A percentile compares a stretch with the other conserved stretches of the same genome.
phyloP scores from a whole-genome alignment of 768 basidiomycete genomes.

The Lactarius psammicola region DNA sequence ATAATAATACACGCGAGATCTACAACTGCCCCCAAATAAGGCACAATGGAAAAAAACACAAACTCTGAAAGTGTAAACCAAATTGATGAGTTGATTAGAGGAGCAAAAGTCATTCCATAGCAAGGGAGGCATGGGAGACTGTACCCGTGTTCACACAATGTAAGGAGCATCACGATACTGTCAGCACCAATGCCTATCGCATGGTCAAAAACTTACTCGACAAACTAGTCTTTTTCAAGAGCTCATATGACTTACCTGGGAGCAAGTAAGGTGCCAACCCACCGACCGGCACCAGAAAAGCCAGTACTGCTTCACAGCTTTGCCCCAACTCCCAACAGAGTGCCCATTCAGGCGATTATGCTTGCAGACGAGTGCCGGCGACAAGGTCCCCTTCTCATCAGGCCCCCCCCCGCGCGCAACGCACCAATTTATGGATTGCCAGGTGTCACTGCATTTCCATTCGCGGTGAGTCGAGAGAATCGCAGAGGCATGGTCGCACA shows the following conservation, averaged over 20 bases:
- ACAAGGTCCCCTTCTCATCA: neutral
- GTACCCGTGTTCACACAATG: neutral
- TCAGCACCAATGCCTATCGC: neutral
- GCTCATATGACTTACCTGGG: neutral
- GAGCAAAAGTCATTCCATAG: neutral
- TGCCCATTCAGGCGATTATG: neutral
- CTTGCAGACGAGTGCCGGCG: neutral
- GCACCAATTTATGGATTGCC: neutral
- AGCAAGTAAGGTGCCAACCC: neutral
- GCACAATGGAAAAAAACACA: neutral
- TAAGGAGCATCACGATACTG: no score
- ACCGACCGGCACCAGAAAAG: neutral
- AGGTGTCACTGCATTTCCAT: neutral
- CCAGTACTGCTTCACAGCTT: no score
- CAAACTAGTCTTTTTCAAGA: no score
- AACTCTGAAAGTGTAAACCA: neutral
- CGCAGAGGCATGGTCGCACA: neutral
- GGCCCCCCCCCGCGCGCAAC: no score
- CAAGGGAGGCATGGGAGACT: neutral
- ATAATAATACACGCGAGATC: no score
- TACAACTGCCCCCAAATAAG: no score
- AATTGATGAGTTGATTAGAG: neutral
- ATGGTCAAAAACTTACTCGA: no score
- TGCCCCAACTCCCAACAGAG: neutral
- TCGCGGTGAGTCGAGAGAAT: neutral